Evolutionary conservation across 1,284 basidiomycete genomes (phyloP).

Genomic region (Papiliotrema flavescens): DNA sequence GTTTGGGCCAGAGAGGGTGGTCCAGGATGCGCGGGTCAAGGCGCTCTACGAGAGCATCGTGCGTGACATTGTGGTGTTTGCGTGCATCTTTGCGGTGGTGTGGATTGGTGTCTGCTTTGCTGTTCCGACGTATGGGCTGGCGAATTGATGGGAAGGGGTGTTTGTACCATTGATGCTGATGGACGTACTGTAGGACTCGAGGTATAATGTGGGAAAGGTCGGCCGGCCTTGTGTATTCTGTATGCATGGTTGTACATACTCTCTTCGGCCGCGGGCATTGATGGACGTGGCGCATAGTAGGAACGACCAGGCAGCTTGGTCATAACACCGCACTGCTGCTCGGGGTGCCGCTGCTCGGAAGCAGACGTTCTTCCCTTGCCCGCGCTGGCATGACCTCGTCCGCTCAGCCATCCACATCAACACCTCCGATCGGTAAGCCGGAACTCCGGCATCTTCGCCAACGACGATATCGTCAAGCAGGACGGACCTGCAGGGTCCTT

Average conservation of each 20-base stretch:
- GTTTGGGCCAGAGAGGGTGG: slow-evolving; percentile 34
- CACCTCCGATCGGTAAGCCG: too few species aligned
- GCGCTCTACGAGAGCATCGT: slow-evolving; percentile 24
- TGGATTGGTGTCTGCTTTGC: slow-evolving; percentile 34
- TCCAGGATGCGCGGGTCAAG: slow-evolving; percentile 33
- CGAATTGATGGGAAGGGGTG: background rate
- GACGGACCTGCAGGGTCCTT: too few species aligned
- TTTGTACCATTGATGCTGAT: background rate
- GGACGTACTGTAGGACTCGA: background rate
- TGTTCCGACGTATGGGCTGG: slow-evolving; percentile 25
- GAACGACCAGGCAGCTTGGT: too few species aligned
- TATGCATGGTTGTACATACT: slow-evolving; percentile 2
- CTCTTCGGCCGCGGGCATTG: too few species aligned
- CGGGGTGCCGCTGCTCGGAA: too few species aligned
- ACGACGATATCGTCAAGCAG: too few species aligned
- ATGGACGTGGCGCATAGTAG: too few species aligned
- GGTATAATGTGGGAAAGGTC: background rate
- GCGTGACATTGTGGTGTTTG: slow-evolving; percentile 34
- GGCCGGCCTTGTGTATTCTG: background rate
- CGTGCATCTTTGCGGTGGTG: slow-evolving; percentile 10
- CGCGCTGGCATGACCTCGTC: too few species aligned
- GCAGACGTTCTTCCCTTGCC: too few species aligned
- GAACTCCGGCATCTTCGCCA: too few species aligned
- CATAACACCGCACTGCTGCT: too few species aligned
- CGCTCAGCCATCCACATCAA: too few species aligned